phyloP scores from a whole-genome alignment of 306 rosid species.

The Vicia faba region DNA sequence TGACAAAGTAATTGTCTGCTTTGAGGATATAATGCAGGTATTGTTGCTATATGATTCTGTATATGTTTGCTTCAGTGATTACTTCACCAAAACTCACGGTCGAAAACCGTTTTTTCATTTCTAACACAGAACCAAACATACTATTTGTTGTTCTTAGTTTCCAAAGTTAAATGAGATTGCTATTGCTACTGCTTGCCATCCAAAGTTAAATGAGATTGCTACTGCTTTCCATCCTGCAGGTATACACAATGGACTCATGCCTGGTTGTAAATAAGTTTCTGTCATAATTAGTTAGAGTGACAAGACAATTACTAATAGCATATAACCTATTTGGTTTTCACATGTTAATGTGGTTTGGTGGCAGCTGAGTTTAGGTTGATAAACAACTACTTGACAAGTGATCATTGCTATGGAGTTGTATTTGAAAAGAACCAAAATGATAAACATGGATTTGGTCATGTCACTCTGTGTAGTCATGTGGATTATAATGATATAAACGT shows the following conservation, averaged over 20 bases:
- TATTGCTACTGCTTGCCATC: no score
- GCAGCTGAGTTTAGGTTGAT: constrained; percentile 17
- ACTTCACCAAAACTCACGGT: no score
- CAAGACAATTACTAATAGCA: neutral
- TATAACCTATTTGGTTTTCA: constrained; percentile 8
- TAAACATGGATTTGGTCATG: neutral
- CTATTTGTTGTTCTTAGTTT: neutral
- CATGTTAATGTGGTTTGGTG: constrained; percentile 19
- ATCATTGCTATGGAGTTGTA: constrained; percentile 9
- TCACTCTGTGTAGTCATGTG: constrained; percentile 1
- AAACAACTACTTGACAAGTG: constrained; percentile 12
- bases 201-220: constrained; percentile 30
- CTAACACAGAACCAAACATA: no score
- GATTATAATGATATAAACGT: neutral
- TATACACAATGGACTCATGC: neutral
- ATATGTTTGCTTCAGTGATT: no score
- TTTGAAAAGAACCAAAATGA: constrained; percentile 21
- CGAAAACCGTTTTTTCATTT: no score
- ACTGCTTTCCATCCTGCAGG: constrained; percentile 9
- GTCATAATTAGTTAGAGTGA: neutral
- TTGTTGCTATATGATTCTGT: neutral
- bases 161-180: no score
- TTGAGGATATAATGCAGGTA: constrained; percentile 13
- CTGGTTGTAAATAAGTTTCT: constrained; percentile 6
- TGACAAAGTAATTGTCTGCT: neutral